These are phyloP conservation scores for Wallacemonas sp. DNA, from an alignment of 208 protist genomes.

Conservation along the genomic window DNA sequence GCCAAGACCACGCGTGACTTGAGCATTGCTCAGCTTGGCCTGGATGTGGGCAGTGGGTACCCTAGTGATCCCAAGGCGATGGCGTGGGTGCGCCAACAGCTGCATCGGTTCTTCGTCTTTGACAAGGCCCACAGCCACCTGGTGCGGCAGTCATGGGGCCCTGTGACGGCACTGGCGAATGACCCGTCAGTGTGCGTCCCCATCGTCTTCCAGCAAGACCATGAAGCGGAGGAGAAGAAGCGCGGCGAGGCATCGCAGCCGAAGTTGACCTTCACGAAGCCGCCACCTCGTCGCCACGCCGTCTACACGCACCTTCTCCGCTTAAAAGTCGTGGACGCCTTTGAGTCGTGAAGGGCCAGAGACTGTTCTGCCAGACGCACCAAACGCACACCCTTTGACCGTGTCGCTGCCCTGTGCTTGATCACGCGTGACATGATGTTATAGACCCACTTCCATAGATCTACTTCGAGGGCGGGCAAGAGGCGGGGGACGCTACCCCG, in stretches of 20 bases:
- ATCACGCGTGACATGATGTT: too few relatives aligned
- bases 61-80: slow-evolving; percentile 75
- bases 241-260: slow-evolving; percentile 30
- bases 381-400: too few relatives aligned
- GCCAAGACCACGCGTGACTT: slow-evolving; percentile 89
- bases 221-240: slow-evolving; percentile 32
- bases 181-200: slow-evolving; percentile 50
- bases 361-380: too few relatives aligned
- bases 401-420: too few relatives aligned
- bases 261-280: slow-evolving; percentile 58
- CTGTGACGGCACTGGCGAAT: slow-evolving; percentile 55
- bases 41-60: slow-evolving; percentile 79
- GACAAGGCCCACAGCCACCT: slow-evolving; percentile 33
- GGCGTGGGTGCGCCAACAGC: slow-evolving; percentile 60
- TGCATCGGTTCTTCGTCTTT: slow-evolving; percentile 81
- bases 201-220: slow-evolving; percentile 64
- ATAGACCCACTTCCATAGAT: too few relatives aligned
- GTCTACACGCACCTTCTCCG: slow-evolving; percentile 61
- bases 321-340: slow-evolving; percentile 11
- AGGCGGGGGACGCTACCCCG: too few relatives aligned
- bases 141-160: slow-evolving; percentile 80
- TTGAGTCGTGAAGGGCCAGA: neutral
- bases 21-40: slow-evolving; percentile 34
- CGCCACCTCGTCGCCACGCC: slow-evolving; percentile 46
- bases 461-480: too few relatives aligned